Percentiles rank a stretch among this genome's conserved stretches.
Conservation (phyloP, 331 rosid genomes). For the Quercus phellos region DNA sequence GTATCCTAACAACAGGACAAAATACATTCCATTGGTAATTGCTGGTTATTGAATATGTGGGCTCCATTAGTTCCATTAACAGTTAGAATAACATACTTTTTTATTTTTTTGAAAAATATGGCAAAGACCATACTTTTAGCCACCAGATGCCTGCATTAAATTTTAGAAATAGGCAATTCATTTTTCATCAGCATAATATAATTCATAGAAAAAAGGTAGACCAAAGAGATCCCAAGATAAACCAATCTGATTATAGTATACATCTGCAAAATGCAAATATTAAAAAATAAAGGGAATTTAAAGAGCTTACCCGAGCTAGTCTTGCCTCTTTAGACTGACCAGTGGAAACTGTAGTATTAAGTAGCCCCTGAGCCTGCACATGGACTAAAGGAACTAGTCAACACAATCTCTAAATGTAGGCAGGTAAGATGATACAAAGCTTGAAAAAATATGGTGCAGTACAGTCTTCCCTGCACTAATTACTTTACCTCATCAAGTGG, state of each 20-base stretch:
- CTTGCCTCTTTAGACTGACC: slow-evolving; percentile 99
- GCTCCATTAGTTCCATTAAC: neutral
- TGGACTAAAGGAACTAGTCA: slow-evolving; percentile 59
- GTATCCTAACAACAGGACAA: neutral
- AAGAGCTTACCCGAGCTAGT: slow-evolving; percentile 81
- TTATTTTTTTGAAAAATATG: no score
- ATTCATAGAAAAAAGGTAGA: neutral
- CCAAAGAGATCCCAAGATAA: neutral
- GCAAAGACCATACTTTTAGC: neutral
- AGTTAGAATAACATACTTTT: neutral
- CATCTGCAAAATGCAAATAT: neutral
- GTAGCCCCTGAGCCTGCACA: slow-evolving; percentile 93
- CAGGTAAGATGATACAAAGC: neutral
- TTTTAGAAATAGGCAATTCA: neutral
- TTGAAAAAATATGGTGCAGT: neutral
- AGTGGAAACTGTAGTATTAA: slow-evolving; percentile 73
- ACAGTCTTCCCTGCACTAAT: slow-evolving; percentile 21
- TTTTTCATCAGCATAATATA: neutral
- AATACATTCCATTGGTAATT: neutral
- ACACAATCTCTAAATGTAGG: slow-evolving; percentile 26
- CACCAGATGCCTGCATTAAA: neutral
- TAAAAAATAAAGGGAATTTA: neutral
- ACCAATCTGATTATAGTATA: neutral
- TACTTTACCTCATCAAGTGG: slow-evolving; percentile 86
- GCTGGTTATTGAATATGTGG: neutral